These are phyloP conservation scores for Suillus fuscotomentosus DNA, from an alignment of 768 basidiomycete genomes.

Conservation along the genomic window DNA sequence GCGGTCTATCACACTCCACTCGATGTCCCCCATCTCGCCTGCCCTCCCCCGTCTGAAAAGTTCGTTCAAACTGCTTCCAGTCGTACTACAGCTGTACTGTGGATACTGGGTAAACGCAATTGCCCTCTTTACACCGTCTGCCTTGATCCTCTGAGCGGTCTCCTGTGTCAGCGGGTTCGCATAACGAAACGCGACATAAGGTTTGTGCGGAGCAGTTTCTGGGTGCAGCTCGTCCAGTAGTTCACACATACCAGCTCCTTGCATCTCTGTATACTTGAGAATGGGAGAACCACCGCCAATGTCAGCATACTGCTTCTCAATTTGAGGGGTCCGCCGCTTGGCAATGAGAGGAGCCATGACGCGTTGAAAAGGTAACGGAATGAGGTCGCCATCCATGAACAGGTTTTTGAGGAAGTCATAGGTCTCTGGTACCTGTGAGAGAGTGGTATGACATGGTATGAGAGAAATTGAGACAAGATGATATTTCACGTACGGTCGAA, in stretches of 20 bases:
- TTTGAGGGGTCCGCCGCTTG: conserved; percentile 82
- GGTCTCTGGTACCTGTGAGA: conserved; percentile 80
- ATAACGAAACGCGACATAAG: conserved; percentile 95
- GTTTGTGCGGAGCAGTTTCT: conserved; percentile 89
- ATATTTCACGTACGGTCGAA: conserved; percentile 61
- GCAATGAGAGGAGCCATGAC: conserved; percentile 88
- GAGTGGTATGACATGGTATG: neutral
- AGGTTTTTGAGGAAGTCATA: conserved; percentile 89
- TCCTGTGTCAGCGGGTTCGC: conserved; percentile 85
- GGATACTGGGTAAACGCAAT: conserved; percentile 98
- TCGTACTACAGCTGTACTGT: conserved; percentile 97
- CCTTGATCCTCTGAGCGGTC: conserved; percentile 79
- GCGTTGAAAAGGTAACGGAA: conserved; percentile 91
- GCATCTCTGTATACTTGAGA: conserved; percentile 80
- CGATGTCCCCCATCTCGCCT: conserved; percentile 64
- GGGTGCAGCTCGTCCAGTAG: conserved; percentile 96
- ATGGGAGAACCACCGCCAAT: conserved; percentile 99
- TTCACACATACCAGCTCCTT: conserved; percentile 87
- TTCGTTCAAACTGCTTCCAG: conserved; percentile 96
- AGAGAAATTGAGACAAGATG: conserved; percentile 6
- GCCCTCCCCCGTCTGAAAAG: conserved; percentile 65
- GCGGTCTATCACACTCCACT: conserved; percentile 98
- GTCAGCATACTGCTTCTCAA: conserved; percentile 90
- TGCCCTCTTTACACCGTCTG: conserved; percentile 88
- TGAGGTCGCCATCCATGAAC: conserved; percentile 91